Base-by-base conservation (phyloP, 75 land plant species). In the Pinus taeda region DNA sequence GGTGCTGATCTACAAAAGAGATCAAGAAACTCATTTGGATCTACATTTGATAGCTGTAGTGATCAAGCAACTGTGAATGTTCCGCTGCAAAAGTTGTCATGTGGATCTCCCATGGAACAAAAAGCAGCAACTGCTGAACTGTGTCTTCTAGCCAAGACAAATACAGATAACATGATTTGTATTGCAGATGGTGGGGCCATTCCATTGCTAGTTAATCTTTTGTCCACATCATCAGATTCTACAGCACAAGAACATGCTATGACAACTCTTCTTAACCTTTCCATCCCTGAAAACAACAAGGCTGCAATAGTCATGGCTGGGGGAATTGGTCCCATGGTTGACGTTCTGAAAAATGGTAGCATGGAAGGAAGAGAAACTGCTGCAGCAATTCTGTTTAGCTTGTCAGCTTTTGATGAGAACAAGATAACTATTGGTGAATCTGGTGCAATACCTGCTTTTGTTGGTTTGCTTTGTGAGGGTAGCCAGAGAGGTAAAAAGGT, bases 311-410 rank as follows among this genome's bases (percentile, higher is more conserved):
- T 90, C n/a, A 74, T 84, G 75, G 77, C 91, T 53, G 88, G 90
- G 12, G 95, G 95, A 22, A 95, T 95, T 61, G 83, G 90, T 24
- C 86, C 88, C 56, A 89, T 90, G 49, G 93, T 92, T 7, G 93
- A 92, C 24, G 91, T 90, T 39, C 80, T 95, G 55, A 87, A 80
- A 78, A 83, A 73, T 53, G 91, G 98, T 20, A 87, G 98, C 79
- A 95, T 74, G 79, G 98, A 92, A 66, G 93, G 91, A 26, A 91
- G 98, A 33, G 93, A 92, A 76, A 95, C 92, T 82, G 98, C 98
- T 30, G 98, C 98, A 59, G 95, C 95, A 37, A 86, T 93, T 45
- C 89, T 95, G 39, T 95, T 95, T 79, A 95, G 98, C 60, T 74
- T 95, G 60, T 95, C 98, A 15, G 90, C 86, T 59, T 64, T 90